Evolutionary conservation across 2,329 filamentous ascomycete species (phyloP).

Genomic region (Ophiosphaerella korrae): DNA sequence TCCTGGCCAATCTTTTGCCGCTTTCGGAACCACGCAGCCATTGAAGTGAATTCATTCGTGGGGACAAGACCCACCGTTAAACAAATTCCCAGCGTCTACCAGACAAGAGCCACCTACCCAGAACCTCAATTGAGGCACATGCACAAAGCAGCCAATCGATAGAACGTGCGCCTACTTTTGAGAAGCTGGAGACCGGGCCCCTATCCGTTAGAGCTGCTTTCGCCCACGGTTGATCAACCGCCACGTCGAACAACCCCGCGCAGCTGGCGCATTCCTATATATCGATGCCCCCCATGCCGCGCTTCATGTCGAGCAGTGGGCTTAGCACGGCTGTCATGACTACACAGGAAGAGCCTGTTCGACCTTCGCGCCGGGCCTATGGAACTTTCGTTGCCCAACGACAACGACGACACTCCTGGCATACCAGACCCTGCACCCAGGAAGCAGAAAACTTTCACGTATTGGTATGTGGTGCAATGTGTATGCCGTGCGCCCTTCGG

Average conservation of each 20-base stretch:
- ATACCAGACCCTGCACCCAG: conserved; percentile 50
- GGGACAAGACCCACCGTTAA: conserved; percentile 23
- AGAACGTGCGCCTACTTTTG: conserved; percentile 8
- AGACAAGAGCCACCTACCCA: conserved; percentile 20
- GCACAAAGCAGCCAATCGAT: conserved; percentile 24
- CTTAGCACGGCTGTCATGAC: conserved; percentile 43
- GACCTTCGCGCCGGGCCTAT: conserved; percentile 43
- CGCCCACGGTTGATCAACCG: conserved; percentile 6
- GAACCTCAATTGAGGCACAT: conserved; percentile 24
- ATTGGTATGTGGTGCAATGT: conserved; percentile 35
- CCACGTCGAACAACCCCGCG: conserved; percentile 28
- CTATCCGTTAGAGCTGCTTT: background rate
- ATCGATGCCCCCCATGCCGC: conserved; percentile 30
- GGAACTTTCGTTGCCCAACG: conserved; percentile 41
- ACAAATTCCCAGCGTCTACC: conserved; percentile 17
- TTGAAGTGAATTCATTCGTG: conserved; percentile 17
- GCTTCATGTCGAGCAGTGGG: conserved; percentile 24
- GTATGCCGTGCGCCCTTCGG: background rate
- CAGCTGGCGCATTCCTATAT: conserved; percentile 21
- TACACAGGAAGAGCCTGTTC: conserved; percentile 51
- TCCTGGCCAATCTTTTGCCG: conserved; percentile 17
- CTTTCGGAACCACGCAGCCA: conserved; percentile 22
- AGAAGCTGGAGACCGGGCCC: conserved; percentile 13
- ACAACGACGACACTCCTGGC: conserved; percentile 55
- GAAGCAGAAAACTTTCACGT: conserved; percentile 56